Evolutionary conservation across 2,329 filamentous ascomycete genomes (phyloP), one percentile per base, ranked within the genome.

Genomic region (Diplocarpon mali): DNA sequence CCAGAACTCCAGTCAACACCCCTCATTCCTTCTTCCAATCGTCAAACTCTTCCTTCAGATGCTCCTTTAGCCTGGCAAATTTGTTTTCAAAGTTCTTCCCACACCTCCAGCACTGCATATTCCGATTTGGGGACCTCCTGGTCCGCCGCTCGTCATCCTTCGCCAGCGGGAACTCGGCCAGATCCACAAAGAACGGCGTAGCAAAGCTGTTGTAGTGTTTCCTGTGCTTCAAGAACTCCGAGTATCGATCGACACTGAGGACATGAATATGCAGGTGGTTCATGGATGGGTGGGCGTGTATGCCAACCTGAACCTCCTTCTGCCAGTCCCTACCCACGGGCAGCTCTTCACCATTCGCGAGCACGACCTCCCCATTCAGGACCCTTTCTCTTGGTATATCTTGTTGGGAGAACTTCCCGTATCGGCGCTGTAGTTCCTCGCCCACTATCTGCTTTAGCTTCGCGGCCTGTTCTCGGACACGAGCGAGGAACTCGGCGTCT

Each of bases 171-270:
- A 95, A 90, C 48, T 89, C 84, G 16, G 78, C 78, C 20, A 96
- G 58, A 13, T 73, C 70, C 11, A 96, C 75, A 16, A 98, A 76
- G 62, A 96, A 98, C 3, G 76, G 75, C 42, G 89, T 93, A 28
- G 76, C 79, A 65, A 96, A 96, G 52, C 84, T 92, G 60, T 92
- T 86, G 66, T 95, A 96, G 65, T 96, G 92, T 62, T 88, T 90
- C 52, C 79, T 73, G 60, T 90, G 80, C 65, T 81, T 85, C 64
- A 95, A 54, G 37, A 72, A 73, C 10, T 75, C 72, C 31, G 82
- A 87, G 56, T 78, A 72, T 71, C 85, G 82, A 61, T 98, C 92
- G 14, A 77, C 70, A 32, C 84, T 86, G 46, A 96, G 66, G 27
- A 96, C 78, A 63, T 98, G 92, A 3, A 96, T 71, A 64, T 98